Evolutionary conservation across 1,284 basidiomycete species (phyloP).

Genomic region (Ganoderma meredithae): DNA sequence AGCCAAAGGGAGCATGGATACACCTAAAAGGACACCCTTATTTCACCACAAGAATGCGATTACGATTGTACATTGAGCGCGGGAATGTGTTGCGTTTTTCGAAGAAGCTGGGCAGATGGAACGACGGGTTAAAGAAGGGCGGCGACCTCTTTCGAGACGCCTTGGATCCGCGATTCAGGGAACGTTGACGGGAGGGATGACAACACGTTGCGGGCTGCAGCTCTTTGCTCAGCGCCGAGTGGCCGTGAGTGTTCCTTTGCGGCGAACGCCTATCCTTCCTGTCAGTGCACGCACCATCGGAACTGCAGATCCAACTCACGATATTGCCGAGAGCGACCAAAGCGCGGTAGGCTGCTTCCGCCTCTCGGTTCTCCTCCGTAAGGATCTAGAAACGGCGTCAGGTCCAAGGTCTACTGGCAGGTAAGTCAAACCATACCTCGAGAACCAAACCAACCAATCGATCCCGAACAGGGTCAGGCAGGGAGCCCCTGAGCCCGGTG

Average conservation of each 20-base stretch:
- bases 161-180: conserved; percentile 63
- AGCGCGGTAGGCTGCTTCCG: conserved; percentile 86
- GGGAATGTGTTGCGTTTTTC: conserved; percentile 2
- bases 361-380: conserved; percentile 73
- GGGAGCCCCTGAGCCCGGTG: conserved; percentile 51
- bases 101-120: not conserved
- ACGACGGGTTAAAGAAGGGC: conserved; percentile 36
- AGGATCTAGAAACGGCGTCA: conserved; percentile 56
- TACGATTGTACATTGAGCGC: not conserved
- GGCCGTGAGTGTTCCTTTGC: conserved; percentile 47
- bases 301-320: conserved; percentile 25
- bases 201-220: conserved; percentile 51
- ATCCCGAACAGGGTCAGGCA: conserved; percentile 43
- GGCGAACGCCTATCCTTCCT: conserved; percentile 54
- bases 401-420: conserved; percentile 24
- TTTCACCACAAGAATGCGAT: conserved; percentile 23
- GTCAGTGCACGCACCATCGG: not conserved
- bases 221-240: conserved; percentile 48
- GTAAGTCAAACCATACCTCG: conserved; percentile 46
- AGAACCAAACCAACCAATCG: conserved; percentile 55
- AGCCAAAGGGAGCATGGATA: not conserved
- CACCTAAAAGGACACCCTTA: conserved; percentile 5
- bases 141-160: conserved; percentile 57
- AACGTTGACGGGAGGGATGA: conserved; percentile 52
- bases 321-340: conserved; percentile 91